Evolutionary conservation across 108 stramenopile species (phyloP).

Genomic region (Cyclotella cryptica): DNA sequence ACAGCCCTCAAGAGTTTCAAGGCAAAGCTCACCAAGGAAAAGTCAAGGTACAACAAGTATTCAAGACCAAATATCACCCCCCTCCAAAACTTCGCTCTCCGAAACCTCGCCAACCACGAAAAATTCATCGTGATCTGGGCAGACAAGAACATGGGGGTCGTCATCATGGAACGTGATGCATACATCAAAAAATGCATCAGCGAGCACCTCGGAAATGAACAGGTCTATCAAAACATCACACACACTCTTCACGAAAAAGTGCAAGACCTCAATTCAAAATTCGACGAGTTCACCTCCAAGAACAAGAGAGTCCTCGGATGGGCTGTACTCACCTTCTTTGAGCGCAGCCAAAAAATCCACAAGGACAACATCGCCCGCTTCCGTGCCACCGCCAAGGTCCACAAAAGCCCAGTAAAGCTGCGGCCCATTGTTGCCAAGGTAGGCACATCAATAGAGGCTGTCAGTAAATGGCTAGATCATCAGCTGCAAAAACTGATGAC

Average conservation of each 20-base stretch:
- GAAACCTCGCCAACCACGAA: background rate
- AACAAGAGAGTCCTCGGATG: background rate
- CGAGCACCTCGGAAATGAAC: conserved; percentile 19
- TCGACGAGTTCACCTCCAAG: background rate
- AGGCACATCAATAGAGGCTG: conserved; percentile 12
- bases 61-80: background rate
- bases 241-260: too few relatives aligned
- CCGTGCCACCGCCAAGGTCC: conserved; percentile 12
- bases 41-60: too few relatives aligned
- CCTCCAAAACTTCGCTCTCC: background rate
- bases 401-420: conserved; percentile 19
- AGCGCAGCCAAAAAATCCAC: background rate
- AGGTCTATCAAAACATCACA: conserved; percentile 12
- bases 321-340: background rate
- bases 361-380: conserved; percentile 2
- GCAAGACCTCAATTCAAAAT: too few relatives aligned
- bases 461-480: too few relatives aligned
- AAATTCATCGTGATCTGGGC: conserved; percentile 1
- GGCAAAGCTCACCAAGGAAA: too few relatives aligned
- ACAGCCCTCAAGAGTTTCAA: background rate
- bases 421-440: conserved; percentile 20
- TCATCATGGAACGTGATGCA: background rate
- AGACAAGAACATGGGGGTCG: conserved; percentile 3
- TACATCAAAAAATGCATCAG: conserved; percentile 19
- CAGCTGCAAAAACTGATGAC: too few relatives aligned